Evolutionary conservation across 2,329 filamentous ascomycete genomes (phyloP).

Genomic region (Beauveria sp.): DNA sequence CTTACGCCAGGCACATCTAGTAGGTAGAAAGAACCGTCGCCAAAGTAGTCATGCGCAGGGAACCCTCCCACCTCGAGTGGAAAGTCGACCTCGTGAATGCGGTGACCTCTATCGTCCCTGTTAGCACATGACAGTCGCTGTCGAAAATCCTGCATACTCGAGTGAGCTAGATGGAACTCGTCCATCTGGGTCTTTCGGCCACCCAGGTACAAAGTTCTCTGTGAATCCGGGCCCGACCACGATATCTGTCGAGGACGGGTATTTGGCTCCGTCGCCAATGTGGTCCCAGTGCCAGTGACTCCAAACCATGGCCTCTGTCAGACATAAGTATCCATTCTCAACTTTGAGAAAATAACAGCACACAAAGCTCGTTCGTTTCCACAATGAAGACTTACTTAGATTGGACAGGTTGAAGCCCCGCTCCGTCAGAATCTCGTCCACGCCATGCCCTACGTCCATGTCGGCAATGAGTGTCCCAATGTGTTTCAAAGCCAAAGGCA

Average conservation of each 20-base stretch:
- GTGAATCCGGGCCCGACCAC: constrained; percentile 47
- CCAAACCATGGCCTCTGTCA: constrained; percentile 10
- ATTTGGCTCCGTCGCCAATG: constrained; percentile 39
- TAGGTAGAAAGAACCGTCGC: constrained; percentile 33
- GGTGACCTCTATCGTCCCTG: constrained; percentile 15
- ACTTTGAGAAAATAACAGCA: fast-evolving
- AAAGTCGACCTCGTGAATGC: constrained; percentile 22
- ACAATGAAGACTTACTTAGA: constrained; percentile 5
- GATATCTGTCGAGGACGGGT: constrained; percentile 37
- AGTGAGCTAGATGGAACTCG: constrained; percentile 29
- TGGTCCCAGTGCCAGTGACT: constrained; percentile 46
- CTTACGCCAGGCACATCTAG: constrained; percentile 30
- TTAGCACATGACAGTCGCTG: background rate
- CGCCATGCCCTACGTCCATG: constrained; percentile 11
- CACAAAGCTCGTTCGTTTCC: background rate
- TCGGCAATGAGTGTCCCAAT: constrained; percentile 9
- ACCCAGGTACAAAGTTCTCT: constrained; percentile 36
- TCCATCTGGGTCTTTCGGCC: constrained; percentile 30
- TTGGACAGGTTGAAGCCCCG: constrained; percentile 9
- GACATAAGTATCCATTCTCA: background rate
- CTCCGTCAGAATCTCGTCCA: constrained; percentile 14
- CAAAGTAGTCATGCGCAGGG: constrained; percentile 33
- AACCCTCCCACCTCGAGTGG: constrained; percentile 27
- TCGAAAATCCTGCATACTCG: constrained; percentile 12
- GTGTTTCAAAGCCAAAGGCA: background rate